Percentiles rank a stretch among this genome's conserved stretches.
Conservation (phyloP, 2,329 filamentous ascomycete genomes). For the Thielaviopsis cerberus region DNA sequence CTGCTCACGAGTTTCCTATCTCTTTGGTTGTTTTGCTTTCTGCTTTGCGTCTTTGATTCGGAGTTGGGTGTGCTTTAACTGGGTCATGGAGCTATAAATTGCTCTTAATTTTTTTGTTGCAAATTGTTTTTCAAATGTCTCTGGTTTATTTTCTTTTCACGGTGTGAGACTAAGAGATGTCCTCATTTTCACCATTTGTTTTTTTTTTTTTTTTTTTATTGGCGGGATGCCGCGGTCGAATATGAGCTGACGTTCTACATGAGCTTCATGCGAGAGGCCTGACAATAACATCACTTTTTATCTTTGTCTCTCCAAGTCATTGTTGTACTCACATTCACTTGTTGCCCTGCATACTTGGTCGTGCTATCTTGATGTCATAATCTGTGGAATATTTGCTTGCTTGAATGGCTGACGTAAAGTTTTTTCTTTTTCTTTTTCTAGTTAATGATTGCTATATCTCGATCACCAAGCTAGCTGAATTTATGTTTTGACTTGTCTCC, state of each 20-base stretch:
- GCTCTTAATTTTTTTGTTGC: background rate
- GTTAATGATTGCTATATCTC: no score
- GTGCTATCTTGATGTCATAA: background rate
- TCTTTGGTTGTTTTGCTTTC: background rate
- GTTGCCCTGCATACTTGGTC: background rate
- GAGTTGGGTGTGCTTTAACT: background rate
- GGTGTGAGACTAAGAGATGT: background rate
- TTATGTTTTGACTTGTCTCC: no score
- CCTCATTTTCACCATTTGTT: background rate
- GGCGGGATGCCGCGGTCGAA: background rate
- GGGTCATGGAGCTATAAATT: background rate
- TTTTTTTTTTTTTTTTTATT: conserved; percentile 1
- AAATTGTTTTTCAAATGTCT: background rate
- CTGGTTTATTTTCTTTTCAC: background rate
- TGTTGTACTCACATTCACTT: background rate
- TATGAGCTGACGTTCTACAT: background rate
- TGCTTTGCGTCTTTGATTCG: background rate
- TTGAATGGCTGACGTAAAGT: no score
- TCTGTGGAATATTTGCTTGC: background rate
- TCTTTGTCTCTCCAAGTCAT: background rate
- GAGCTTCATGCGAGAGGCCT: background rate
- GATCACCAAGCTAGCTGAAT: no score
- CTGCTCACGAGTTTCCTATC: background rate
- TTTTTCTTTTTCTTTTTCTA: no score
- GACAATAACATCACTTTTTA: background rate